Conservation (phyloP, 2,329 filamentous ascomycete species). For the Penicillium occitanis region DNA sequence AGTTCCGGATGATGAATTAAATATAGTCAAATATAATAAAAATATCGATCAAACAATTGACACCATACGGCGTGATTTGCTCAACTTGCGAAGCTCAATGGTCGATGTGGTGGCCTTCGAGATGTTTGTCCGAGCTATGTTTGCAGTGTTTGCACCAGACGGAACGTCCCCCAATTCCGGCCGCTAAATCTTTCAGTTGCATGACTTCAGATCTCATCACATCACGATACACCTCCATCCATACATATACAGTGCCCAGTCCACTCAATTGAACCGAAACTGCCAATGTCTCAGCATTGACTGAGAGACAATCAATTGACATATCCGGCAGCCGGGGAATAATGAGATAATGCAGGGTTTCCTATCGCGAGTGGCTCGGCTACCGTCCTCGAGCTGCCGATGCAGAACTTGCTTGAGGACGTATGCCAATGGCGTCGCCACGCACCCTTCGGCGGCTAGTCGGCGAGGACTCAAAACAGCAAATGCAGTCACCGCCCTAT, state of each 20-base stretch:
- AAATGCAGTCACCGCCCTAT: conserved; percentile 47
- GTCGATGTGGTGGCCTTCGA: neutral
- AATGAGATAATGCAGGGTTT: conserved; percentile 45
- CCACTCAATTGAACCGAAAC: too few relatives aligned
- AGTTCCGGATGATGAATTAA: neutral
- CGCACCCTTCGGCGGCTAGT: conserved; percentile 32
- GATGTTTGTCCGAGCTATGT: conserved; percentile 26
- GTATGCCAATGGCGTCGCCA: conserved; percentile 36
- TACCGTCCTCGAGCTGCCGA: conserved; percentile 40
- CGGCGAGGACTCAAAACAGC: conserved; percentile 41
- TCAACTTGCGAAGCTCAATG: neutral
- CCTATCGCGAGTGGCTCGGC: conserved; percentile 43
- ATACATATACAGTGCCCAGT: neutral
- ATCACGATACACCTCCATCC: neutral
- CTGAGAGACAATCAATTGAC: neutral
- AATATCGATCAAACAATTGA: neutral
- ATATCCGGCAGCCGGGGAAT: conserved; percentile 24
- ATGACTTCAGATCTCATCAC: conserved; percentile 11
- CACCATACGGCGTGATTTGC: neutral
- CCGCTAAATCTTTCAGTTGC: conserved; percentile 7
- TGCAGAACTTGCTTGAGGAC: conserved; percentile 45
- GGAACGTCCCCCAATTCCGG: conserved; percentile 10
- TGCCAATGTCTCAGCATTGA: neutral
- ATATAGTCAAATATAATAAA: neutral
- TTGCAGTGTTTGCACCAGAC: conserved; percentile 42